Conservation (phyloP, 495 filamentous ascomycete species). For the Thozetella sp. region DNA sequence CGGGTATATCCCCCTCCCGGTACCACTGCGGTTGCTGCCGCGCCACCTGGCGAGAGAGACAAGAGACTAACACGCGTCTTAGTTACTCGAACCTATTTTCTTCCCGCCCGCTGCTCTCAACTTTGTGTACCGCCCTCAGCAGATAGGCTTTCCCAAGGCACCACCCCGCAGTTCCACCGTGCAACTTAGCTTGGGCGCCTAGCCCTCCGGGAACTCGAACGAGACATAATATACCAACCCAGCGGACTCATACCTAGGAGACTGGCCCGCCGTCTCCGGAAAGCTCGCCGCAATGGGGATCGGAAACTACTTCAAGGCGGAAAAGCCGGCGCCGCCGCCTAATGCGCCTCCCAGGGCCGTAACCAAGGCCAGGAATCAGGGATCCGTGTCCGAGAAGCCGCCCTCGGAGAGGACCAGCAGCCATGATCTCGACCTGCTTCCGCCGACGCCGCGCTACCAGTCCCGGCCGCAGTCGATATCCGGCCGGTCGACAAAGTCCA, state of each 20-base stretch:
- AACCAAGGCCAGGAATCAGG: slow-evolving; percentile 7
- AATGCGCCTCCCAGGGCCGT: slow-evolving; percentile 5
- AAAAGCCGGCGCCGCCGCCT: slow-evolving; percentile 35
- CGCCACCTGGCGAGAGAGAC: no score
- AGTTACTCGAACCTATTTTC: no score
- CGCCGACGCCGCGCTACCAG: slow-evolving; percentile 39
- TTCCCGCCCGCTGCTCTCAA: no score
- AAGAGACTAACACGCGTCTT: no score
- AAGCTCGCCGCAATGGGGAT: slow-evolving; percentile 55
- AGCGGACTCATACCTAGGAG: background rate
- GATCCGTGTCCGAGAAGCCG: slow-evolving; percentile 22
- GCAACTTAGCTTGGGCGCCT: background rate
- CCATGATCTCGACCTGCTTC: slow-evolving; percentile 45
- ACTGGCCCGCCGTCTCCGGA: background rate
- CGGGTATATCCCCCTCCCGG: background rate
- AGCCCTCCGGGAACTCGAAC: background rate
- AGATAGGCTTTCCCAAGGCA: background rate
- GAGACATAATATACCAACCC: no score
- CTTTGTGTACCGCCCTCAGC: background rate
- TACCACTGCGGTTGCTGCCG: background rate
- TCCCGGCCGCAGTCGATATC: slow-evolving; percentile 56
- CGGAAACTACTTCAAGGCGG: slow-evolving; percentile 61
- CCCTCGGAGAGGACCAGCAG: slow-evolving; percentile 10
- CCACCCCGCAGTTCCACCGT: background rate
- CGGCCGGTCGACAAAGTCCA: slow-evolving; percentile 41